Evolutionary conservation across 108 stramenopile species (phyloP).

Genomic region (Skeletonema tropicum): DNA sequence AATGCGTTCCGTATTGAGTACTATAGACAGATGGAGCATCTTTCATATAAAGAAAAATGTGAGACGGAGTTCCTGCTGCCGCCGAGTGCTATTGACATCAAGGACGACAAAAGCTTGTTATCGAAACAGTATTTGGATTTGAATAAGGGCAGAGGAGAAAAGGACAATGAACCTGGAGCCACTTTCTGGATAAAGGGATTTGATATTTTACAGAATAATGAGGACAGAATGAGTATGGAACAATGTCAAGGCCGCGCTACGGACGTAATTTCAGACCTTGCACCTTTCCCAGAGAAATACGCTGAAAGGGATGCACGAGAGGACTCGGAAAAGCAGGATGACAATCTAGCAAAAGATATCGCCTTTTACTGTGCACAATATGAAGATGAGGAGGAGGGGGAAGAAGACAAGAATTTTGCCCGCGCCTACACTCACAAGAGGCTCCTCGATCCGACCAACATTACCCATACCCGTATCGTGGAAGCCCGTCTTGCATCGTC

Average conservation of each 20-base stretch:
- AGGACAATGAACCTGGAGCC: background rate
- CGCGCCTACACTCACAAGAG: no score
- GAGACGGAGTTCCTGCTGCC: background rate
- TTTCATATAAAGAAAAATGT: background rate
- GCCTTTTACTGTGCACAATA: no score
- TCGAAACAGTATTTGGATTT: background rate
- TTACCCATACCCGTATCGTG: no score
- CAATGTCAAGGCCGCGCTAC: slow-evolving; percentile 13
- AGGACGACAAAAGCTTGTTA: background rate
- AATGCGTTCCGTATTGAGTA: background rate
- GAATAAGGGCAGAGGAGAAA: no score
- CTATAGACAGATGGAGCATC: background rate
- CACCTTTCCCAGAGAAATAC: background rate
- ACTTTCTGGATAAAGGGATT: slow-evolving; percentile 22
- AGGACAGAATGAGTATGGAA: slow-evolving; percentile 17
- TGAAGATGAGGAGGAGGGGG: no score
- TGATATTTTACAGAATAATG: slow-evolving; percentile 26
- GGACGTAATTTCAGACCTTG: background rate
- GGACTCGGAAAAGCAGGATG: no score
- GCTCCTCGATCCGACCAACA: no score
- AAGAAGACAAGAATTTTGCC: no score
- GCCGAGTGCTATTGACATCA: no score
- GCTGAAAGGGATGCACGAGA: no score
- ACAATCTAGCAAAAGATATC: no score
- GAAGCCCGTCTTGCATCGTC: no score